Conservation (phyloP, 805 yeast species). For the Hanseniaspora mollemarum region DNA sequence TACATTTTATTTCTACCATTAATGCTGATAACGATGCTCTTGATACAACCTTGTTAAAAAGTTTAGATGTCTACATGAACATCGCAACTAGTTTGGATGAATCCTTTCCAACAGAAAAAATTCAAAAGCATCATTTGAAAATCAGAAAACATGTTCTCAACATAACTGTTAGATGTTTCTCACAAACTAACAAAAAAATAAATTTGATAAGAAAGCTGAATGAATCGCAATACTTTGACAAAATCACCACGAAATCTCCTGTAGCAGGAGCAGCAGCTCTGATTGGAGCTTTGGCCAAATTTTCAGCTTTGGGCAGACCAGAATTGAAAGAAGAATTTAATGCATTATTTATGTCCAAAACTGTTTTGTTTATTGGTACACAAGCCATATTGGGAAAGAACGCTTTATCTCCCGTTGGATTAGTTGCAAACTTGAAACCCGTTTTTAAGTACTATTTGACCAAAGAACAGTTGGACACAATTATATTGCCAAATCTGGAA, state of each 20-base stretch:
- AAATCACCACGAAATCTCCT: conserved; percentile 22
- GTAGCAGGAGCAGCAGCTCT: conserved; percentile 30
- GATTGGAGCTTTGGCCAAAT: conserved; percentile 31
- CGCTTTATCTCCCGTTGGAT: conserved; percentile 33
- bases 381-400: conserved; percentile 38
- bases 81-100: conserved; percentile 26
- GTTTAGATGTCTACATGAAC: conserved; percentile 34
- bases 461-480: conserved; percentile 30
- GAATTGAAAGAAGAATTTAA: conserved; percentile 21
- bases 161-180: conserved; percentile 20
- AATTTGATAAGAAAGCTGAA: neutral
- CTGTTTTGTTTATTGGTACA: conserved; percentile 29
- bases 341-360: conserved; percentile 20
- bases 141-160: conserved; percentile 30
- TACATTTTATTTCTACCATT: conserved; percentile 28
- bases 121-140: conserved; percentile 34
- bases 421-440: conserved; percentile 35
- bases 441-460: conserved; percentile 37
- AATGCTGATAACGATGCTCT: conserved; percentile 20
- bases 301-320: conserved; percentile 20
- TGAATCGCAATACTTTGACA: neutral
- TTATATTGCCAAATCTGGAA: conserved; percentile 51
- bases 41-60: conserved; percentile 18
- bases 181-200: neutral
- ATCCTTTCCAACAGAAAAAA: conserved; percentile 22